phyloP scores from a whole-genome alignment of 83 land plant species.

The Picea engelmannii region DNA sequence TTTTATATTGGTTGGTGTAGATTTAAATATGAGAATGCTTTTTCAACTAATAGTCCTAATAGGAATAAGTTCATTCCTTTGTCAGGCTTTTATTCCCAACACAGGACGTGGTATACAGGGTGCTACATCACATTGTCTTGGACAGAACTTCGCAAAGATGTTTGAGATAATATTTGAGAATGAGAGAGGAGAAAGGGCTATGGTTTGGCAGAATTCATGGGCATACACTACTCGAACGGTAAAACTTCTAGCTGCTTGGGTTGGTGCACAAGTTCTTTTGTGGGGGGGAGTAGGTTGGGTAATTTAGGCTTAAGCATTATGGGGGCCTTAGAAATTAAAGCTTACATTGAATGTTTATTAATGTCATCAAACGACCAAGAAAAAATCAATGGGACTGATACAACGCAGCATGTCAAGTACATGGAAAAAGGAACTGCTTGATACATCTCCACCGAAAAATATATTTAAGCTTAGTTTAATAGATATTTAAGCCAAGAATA shows the following conservation, averaged over 20 bases:
- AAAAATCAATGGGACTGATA: no score
- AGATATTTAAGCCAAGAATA: no score
- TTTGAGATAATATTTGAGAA: constrained; percentile 93
- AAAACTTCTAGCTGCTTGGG: background rate
- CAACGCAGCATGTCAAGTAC: no score
- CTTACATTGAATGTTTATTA: no score
- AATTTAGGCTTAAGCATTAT: no score
- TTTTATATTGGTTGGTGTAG: background rate
- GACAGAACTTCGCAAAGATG: constrained; percentile 99
- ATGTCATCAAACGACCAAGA: no score
- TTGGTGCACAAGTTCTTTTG: no score
- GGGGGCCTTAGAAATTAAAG: no score
- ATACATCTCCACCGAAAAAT: no score
- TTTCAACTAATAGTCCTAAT: background rate
- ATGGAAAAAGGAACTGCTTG: no score
- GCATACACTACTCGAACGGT: constrained; percentile 96
- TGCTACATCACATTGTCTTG: constrained; percentile 98
- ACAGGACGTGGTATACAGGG: constrained; percentile 99
- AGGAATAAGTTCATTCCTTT: background rate
- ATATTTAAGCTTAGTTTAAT: no score
- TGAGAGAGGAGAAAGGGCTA: constrained; percentile 86
- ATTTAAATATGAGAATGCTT: background rate
- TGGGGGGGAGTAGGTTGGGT: no score
- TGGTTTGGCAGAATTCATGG: constrained; percentile 99
- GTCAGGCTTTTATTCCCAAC: constrained; percentile 93